Conservation (phyloP, 176 grass and related monocot genomes). For the Saccharum officinarum region DNA sequence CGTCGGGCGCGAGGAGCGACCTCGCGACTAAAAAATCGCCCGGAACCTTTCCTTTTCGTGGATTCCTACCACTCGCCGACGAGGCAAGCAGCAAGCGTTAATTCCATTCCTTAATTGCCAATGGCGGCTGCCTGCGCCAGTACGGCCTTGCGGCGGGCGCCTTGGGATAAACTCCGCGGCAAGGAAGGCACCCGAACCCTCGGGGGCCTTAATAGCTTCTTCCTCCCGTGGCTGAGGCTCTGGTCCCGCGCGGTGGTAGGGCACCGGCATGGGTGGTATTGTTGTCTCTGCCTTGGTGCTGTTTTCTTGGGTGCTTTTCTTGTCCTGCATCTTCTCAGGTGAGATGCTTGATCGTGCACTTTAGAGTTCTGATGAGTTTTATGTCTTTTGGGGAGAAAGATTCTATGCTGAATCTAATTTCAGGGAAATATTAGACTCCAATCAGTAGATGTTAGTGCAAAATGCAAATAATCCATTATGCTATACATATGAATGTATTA, state of each 20-base stretch:
- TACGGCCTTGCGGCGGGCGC: constrained; percentile 34
- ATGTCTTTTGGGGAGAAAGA: background rate
- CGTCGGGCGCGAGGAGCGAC: background rate
- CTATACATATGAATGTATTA: background rate
- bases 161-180: constrained; percentile 62
- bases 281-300: constrained; percentile 12
- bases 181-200: constrained; percentile 56
- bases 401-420: background rate
- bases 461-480: constrained; percentile 7
- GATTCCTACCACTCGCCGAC: background rate
- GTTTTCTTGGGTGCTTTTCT: constrained; percentile 24
- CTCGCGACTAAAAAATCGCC: background rate
- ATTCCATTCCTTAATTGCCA: constrained; percentile 36
- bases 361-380: background rate
- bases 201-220: constrained; percentile 24
- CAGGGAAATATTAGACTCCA: background rate
- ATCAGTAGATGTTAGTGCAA: background rate
- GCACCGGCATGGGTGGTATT: constrained; percentile 26
- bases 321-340: constrained; percentile 1
- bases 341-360: background rate
- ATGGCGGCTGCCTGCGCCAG: constrained; percentile 25
- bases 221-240: background rate
- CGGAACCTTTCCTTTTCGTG: background rate
- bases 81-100: constrained; percentile 8
- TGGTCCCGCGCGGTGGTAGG: constrained; percentile 5